Percentiles rank a stretch among this genome's conserved stretches.
These are phyloP conservation scores for Pythium pyrilobum DNA, from an alignment of 352 stramenopile species.

Conservation along the genomic window DNA sequence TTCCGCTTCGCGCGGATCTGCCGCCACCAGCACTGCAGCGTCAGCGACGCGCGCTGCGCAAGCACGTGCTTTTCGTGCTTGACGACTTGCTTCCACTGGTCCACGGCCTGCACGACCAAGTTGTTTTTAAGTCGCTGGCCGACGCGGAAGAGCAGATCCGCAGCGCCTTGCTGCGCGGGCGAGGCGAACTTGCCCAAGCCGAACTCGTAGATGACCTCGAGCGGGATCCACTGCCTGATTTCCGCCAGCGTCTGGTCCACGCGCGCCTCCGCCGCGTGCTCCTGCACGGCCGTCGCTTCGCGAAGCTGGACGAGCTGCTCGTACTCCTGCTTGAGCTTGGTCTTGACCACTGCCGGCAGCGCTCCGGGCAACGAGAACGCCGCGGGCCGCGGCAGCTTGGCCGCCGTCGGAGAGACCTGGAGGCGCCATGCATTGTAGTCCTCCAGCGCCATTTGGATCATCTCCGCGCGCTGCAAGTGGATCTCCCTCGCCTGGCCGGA, in stretches of 20 bases:
- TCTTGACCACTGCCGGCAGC: constrained; percentile 1
- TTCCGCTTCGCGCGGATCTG: constrained; percentile 28
- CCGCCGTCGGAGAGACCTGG: neutral
- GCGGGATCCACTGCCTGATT: constrained; percentile 50
- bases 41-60: constrained; percentile 2
- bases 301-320: constrained; percentile 4
- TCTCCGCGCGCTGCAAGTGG: constrained; percentile 17
- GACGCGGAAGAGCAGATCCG: constrained; percentile 37
- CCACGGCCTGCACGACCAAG: constrained; percentile 35
- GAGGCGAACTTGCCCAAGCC: constrained; percentile 58
- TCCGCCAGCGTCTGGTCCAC: constrained; percentile 41
- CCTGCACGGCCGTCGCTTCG: constrained; percentile 7
- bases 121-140: constrained; percentile 35
- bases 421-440: constrained; percentile 12
- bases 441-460: constrained; percentile 33
- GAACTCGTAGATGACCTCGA: constrained; percentile 62
- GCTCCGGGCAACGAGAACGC: neutral
- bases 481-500: neutral
- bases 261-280: constrained; percentile 24
- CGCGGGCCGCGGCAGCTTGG: neutral
- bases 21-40: constrained; percentile 63
- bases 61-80: constrained; percentile 14
- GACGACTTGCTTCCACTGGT: constrained; percentile 36
- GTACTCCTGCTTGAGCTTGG: constrained; percentile 11
- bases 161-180: constrained; percentile 49